A percentile compares a stretch with the other conserved stretches of the same genome.
phyloP scores from a whole-genome alignment of 768 basidiomycete genomes.

The Naganishia onofrii region DNA sequence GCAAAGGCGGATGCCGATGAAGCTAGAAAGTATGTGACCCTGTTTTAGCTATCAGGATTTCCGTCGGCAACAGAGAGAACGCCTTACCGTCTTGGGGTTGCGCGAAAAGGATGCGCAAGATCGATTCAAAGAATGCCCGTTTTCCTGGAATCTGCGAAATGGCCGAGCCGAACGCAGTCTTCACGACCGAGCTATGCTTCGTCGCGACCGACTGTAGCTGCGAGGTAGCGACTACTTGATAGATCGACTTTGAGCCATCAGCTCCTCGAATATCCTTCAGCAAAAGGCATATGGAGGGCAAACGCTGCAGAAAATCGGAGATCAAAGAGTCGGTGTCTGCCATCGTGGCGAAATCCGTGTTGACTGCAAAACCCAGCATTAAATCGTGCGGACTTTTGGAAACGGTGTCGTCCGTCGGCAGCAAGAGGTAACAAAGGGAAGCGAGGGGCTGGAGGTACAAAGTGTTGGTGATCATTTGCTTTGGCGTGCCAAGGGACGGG shows the following conservation, averaged over 20 bases:
- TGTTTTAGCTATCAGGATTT: background rate
- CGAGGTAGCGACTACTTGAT: background rate
- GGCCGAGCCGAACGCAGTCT: background rate
- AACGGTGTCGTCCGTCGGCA: background rate
- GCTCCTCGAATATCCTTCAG: background rate
- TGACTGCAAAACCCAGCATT: background rate
- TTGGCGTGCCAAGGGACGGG: background rate
- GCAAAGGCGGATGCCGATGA: background rate
- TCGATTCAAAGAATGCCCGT: background rate
- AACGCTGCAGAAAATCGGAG: background rate
- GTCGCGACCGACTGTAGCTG: background rate
- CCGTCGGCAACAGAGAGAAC: background rate
- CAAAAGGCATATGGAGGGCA: background rate
- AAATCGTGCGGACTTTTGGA: background rate
- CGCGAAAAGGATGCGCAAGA: background rate
- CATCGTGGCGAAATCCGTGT: background rate
- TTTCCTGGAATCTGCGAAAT: background rate
- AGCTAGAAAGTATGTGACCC: background rate
- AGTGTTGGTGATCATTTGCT: background rate
- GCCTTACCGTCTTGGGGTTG: background rate
- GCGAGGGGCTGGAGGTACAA: slow-evolving; percentile 1
- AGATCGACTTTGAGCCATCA: background rate
- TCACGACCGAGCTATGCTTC: background rate
- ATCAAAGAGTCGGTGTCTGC: no score
- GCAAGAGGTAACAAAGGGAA: background rate